These are phyloP conservation scores for Podila horticola DNA, from an alignment of 192 early-diverging fungal genomes.

Conservation along the genomic window DNA sequence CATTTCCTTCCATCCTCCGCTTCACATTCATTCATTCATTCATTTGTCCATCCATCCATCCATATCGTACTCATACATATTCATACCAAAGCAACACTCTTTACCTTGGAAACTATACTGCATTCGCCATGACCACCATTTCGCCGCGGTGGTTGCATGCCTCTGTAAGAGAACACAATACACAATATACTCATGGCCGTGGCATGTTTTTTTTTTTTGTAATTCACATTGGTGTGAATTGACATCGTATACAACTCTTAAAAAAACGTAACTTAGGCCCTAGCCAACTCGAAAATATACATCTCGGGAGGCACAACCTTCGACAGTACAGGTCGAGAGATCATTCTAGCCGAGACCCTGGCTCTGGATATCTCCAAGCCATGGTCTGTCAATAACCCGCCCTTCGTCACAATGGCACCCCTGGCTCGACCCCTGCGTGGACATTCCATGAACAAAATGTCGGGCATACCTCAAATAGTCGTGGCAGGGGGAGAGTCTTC, in stretches of 20 bases:
- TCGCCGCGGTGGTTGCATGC: constrained; percentile 45
- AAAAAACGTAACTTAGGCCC: not conserved
- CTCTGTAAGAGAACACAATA: constrained; percentile 12
- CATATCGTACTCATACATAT: too few relatives aligned
- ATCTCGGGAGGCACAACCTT: constrained; percentile 29
- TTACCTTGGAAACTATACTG: not conserved
- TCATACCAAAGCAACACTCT: not conserved
- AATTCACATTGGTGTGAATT: not conserved
- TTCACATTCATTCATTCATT: not conserved
- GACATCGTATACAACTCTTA: too few relatives aligned
- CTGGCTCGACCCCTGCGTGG: constrained; percentile 26
- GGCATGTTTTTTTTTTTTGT: too few relatives aligned
- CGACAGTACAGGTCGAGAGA: constrained; percentile 5
- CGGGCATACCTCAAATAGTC: constrained; percentile 20
- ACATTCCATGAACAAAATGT: constrained; percentile 25
- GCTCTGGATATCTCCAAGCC: constrained; percentile 25
- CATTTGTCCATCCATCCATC: not conserved
- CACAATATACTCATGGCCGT: not conserved
- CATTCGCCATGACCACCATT: constrained; percentile 10
- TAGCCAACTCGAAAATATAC: constrained; percentile 23
- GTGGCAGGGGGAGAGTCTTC: constrained; percentile 39
- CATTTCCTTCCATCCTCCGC: not conserved
- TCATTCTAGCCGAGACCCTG: constrained; percentile 24
- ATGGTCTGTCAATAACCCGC: constrained; percentile 25
- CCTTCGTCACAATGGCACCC: not conserved